Base-by-base conservation (phyloP, 352 stramenopile species). In the Phytophthora syringae region DNA sequence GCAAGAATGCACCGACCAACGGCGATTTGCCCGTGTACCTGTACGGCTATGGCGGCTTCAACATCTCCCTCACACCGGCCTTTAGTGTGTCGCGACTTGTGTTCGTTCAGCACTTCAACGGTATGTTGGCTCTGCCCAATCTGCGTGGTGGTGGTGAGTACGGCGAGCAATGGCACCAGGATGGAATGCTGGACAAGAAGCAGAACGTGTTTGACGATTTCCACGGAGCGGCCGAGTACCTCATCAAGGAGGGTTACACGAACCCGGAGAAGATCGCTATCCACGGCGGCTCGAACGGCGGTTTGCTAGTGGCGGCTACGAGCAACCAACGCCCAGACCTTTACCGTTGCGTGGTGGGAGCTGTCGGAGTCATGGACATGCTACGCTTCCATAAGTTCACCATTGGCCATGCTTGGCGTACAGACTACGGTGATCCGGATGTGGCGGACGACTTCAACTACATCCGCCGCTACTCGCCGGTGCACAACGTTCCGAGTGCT, bases 171-270 rank as follows among this genome's bases (percentile, higher is more conserved):
- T 98, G 93, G 92, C 90, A 97, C 77, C 89, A 98, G 62, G 92
- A 94, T 43, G 95, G 92, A 13, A 92, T 98, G 68, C 86, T 98
- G 42, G 85, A 89, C 60, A 98, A 98, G 70, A 91, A 97, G 59
- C 89, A 98, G 60, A 97, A 96, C 68, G 87, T 93, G 10, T 99
- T 98, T 63, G 95, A 99, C 51, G 97, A 99, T 65, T 98, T 99
- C 72, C 93, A 97, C 56, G 88, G 88, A n/a, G 93, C 97, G 43
- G 95, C 83, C 28, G 85, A 98, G 69, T 92, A 98, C 72, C 71
- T 99, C 9, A 95, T 98, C 63, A 70, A 84, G 34, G 76, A 88
- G 45, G 82, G 82, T 7, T 92, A 98, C 67, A 98, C 93, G 24
- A 96, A 89, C 27, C 62, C 92, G 15, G 79, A 83, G 27, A 97